These are phyloP conservation scores for Micromonas pusilla DNA, from an alignment of 139 green algal genomes.

Conservation along the genomic window DNA sequence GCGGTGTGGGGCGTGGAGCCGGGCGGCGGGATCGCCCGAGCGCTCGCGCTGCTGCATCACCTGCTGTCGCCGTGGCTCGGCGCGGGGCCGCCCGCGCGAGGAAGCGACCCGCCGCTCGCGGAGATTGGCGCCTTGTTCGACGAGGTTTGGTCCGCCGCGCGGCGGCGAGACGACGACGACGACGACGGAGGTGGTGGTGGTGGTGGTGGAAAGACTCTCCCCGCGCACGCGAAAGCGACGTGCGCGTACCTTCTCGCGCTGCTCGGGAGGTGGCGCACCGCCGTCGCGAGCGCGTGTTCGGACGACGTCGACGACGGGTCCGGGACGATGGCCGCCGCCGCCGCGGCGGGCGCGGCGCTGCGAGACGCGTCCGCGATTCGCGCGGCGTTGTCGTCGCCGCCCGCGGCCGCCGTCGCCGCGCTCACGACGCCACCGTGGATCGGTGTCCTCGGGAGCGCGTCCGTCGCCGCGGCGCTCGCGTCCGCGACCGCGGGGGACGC, in stretches of 20 bases:
- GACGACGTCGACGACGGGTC: not conserved
- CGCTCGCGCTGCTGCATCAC: too few relatives aligned
- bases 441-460: not conserved
- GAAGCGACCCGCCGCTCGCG: not conserved
- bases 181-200: too few relatives aligned
- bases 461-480: too few relatives aligned
- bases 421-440: not conserved
- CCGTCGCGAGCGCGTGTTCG: not conserved
- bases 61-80: not conserved
- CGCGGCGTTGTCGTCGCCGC: not conserved
- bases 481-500: too few relatives aligned
- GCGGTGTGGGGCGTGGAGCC: too few relatives aligned
- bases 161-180: too few relatives aligned
- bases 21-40: too few relatives aligned
- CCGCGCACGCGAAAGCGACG: not conserved
- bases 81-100: not conserved
- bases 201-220: too few relatives aligned
- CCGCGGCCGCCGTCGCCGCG: not conserved
- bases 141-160: conserved; percentile 18
- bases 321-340: not conserved
- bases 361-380: not conserved
- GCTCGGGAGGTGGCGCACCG: not conserved
- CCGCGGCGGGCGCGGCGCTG: not conserved
- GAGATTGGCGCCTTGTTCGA: not conserved
- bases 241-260: not conserved